Evolutionary conservation across 257 asterid genomes (phyloP), one percentile per base, ranked within the genome.

Genomic region (Coffea canephora): DNA sequence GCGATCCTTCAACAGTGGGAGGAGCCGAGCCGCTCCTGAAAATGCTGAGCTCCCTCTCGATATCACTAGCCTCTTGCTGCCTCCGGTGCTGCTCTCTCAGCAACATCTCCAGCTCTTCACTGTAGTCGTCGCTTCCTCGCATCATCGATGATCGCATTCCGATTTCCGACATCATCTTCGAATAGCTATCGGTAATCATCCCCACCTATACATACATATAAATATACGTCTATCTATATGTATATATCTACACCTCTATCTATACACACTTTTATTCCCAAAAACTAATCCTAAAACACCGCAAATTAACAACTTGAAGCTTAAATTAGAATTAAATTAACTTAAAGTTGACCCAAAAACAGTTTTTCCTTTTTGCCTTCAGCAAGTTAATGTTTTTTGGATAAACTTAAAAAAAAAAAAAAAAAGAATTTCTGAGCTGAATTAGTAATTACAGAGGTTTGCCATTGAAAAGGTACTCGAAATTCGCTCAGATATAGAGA

Each of bases 1-100:
- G 81, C 76, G 91, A 88, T 82, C 92, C 90, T 67, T 89, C 90
- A 12, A 87, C 86, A 6, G 84, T 85, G 11, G 93, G 96, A n/a
- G 96, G 96, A 2, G 94, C 94, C 4, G 94, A 90, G 57, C 96
- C 96, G 73, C 94, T 90, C 50, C 96, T 80, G 59, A 82, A 87
- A 75, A 86, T 84, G 82, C 80, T 85, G 54, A 86, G 89, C 74
- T 91, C 93, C 43, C 87, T 84, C 75, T 87, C 94, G 45, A 81
- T 86, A 74, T 89, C 89, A 81, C 79, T 86, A 59, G 78, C 74
- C 75, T 87, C 90, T 41, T 84, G 88, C 69, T 78, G 79, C 80
- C 78, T 79, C 83, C 82, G 52, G 65, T 61, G 75, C 80, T 81
- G 83, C 78, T 89, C 88, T 55, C 89, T 84, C 85, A 86, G 78